Percentiles rank a stretch among this genome's conserved stretches.
Conservation (phyloP, 495 filamentous ascomycete species). For the Lasiosphaeriaceae sp. region DNA sequence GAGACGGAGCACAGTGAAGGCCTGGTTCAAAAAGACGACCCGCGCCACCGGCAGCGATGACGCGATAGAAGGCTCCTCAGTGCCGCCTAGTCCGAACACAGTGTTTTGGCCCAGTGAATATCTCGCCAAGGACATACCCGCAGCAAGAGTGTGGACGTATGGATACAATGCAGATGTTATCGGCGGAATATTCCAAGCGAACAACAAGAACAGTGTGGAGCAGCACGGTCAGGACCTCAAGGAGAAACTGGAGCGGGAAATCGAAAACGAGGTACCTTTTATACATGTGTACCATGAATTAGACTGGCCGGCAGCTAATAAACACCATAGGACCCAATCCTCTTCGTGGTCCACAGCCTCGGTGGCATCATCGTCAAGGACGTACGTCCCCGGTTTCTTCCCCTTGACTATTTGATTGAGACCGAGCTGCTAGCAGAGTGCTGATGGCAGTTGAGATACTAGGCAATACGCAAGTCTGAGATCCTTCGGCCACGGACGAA, state of each 20-base stretch:
- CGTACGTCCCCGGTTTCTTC: conserved; percentile 23
- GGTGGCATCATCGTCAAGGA: conserved; percentile 42
- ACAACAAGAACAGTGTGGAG: conserved; percentile 35
- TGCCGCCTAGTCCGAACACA: conserved; percentile 1
- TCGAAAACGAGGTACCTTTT: conserved; percentile 24
- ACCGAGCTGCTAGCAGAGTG: neutral
- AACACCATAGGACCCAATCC: conserved; percentile 25
- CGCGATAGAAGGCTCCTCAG: neutral
- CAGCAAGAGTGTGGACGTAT: conserved; percentile 39
- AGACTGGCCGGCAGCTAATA: neutral
- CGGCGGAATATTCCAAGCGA: conserved; percentile 28
- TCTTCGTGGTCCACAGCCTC: conserved; percentile 40
- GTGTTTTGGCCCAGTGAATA: conserved; percentile 37
- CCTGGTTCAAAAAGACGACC: too few relatives aligned
- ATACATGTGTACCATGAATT: neutral
- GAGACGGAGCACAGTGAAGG: too few relatives aligned
- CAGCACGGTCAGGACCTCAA: conserved; percentile 32
- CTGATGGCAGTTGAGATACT: conserved; percentile 1
- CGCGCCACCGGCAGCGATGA: neutral
- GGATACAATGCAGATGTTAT: conserved; percentile 43
- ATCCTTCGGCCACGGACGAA: conserved; percentile 24
- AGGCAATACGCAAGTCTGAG: conserved; percentile 32
- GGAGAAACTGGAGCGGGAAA: conserved; percentile 24
- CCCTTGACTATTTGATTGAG: neutral
- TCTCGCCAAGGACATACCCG: conserved; percentile 31